These are phyloP conservation scores for Wickerhamiella shivajii DNA, from an alignment of 805 yeast species.

Conservation along the genomic window DNA sequence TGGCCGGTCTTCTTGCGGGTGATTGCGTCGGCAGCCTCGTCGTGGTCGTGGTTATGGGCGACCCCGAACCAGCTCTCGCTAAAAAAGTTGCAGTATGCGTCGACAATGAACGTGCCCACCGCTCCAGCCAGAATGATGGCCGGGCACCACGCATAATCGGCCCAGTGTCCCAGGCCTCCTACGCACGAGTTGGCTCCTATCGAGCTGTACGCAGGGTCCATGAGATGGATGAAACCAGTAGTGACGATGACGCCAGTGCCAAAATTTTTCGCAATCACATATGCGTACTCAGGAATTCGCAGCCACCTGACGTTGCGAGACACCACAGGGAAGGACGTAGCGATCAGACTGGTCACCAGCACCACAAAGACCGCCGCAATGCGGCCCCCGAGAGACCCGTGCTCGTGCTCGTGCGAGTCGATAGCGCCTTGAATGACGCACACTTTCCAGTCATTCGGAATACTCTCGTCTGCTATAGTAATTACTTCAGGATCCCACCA, in stretches of 20 bases:
- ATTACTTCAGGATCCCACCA: constrained; percentile 24
- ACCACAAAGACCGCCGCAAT: constrained; percentile 42
- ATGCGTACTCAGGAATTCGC: constrained; percentile 23
- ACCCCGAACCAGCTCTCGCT: constrained; percentile 21
- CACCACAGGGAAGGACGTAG: constrained; percentile 32
- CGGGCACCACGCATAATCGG: constrained; percentile 40
- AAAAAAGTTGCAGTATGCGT: constrained; percentile 32
- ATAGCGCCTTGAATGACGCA: constrained; percentile 32
- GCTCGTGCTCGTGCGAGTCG: constrained; percentile 29
- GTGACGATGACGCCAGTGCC: constrained; percentile 71
- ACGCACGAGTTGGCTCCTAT: constrained; percentile 28
- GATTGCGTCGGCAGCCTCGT: constrained; percentile 12
- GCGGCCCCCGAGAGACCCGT: constrained; percentile 39
- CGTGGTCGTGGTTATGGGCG: constrained; percentile 20
- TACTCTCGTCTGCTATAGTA: constrained; percentile 20
- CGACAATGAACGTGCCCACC: constrained; percentile 33
- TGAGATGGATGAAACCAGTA: constrained; percentile 57
- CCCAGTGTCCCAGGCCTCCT: constrained; percentile 33
- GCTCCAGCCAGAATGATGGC: constrained; percentile 38
- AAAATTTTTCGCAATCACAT: constrained; percentile 30
- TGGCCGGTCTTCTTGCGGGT: background rate
- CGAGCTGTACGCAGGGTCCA: constrained; percentile 28
- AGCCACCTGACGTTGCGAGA: constrained; percentile 18
- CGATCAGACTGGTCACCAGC: constrained; percentile 32
- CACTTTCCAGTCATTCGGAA: constrained; percentile 28